Evolutionary conservation across 2,329 filamentous ascomycete genomes (phyloP).

Genomic region (Pseudogymnoascus sp.): DNA sequence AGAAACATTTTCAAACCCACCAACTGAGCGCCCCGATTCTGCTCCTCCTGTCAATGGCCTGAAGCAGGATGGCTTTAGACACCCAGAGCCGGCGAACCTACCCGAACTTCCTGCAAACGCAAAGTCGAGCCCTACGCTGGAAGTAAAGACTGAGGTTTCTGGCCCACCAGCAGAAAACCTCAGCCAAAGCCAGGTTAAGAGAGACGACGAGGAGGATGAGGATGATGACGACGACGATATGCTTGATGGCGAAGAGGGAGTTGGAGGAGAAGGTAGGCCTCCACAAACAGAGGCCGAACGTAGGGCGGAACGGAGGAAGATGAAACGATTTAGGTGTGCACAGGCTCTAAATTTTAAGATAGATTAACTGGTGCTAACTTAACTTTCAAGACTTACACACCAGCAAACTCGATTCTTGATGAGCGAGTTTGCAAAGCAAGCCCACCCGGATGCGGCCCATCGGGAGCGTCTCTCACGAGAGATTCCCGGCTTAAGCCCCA

Average conservation of each 20-base stretch:
- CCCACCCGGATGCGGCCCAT: constrained; percentile 87
- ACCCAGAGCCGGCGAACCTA: not conserved
- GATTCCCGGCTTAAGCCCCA: constrained; percentile 82
- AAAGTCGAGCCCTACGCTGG: not conserved
- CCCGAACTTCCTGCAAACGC: not conserved
- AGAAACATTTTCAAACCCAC: constrained; percentile 18
- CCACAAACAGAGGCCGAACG: constrained; percentile 50
- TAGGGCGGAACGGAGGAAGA: constrained; percentile 51
- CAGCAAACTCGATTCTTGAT: constrained; percentile 96
- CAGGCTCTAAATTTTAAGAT: not conserved
- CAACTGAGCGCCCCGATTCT: constrained; percentile 26
- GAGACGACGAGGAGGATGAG: constrained; percentile 18
- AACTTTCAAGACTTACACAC: constrained; percentile 65
- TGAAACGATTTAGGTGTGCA: constrained; percentile 71
- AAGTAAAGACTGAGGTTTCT: not conserved
- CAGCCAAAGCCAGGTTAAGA: not conserved
- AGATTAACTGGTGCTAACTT: constrained; percentile 3
- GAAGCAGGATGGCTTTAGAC: not conserved
- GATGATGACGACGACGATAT: constrained; percentile 48
- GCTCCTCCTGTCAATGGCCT: constrained; percentile 16
- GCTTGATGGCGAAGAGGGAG: constrained; percentile 40
- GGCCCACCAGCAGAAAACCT: not conserved
- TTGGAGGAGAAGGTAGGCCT: constrained; percentile 24
- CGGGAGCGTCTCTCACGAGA: constrained; percentile 79
- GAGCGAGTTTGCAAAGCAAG: constrained; percentile 93